These are phyloP conservation scores for Yamadazyma nakazawae DNA, from an alignment of 805 yeast genomes.

Conservation along the genomic window DNA sequence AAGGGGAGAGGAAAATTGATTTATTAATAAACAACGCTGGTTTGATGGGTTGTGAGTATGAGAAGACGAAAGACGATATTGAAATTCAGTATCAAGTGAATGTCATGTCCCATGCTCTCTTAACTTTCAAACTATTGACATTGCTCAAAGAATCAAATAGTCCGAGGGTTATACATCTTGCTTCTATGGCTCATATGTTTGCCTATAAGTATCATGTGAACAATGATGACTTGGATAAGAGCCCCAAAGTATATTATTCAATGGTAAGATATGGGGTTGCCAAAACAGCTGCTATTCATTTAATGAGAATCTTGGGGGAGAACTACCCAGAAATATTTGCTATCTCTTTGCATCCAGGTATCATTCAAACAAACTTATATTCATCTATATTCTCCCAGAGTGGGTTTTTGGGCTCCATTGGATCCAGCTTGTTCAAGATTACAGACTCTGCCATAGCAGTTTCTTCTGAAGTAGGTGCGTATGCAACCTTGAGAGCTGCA, in stretches of 20 bases:
- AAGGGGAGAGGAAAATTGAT: slow-evolving; percentile 26
- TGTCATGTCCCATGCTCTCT: slow-evolving; percentile 31
- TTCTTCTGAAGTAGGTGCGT: slow-evolving; percentile 31
- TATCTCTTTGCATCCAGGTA: slow-evolving; percentile 40
- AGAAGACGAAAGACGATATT: slow-evolving; percentile 32
- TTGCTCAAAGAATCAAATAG: slow-evolving; percentile 18
- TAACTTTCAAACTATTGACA: slow-evolving; percentile 30
- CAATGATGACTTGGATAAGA: slow-evolving; percentile 17
- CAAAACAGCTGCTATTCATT: slow-evolving; percentile 32
- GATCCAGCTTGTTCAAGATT: slow-evolving; percentile 11
- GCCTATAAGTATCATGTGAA: slow-evolving; percentile 25
- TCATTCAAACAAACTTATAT: slow-evolving; percentile 32
- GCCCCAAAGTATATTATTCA: slow-evolving; percentile 25
- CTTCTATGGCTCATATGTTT: slow-evolving; percentile 33
- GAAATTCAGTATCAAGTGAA: slow-evolving; percentile 44
- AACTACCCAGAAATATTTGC: slow-evolving; percentile 29
- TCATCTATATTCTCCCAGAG: neutral
- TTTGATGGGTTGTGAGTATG: slow-evolving; percentile 37
- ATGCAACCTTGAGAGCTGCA: slow-evolving; percentile 32
- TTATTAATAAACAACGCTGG: slow-evolving; percentile 41
- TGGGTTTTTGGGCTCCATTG: slow-evolving; percentile 12
- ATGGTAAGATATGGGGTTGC: slow-evolving; percentile 37
- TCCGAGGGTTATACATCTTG: slow-evolving; percentile 31
- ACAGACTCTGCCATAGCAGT: slow-evolving; percentile 23
- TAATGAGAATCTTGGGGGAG: slow-evolving; percentile 24